Percentiles rank a stretch among this genome's conserved stretches.
These are phyloP conservation scores for Cymbopogon citratus DNA, from an alignment of 176 grass and related monocot genomes.

Conservation along the genomic window DNA sequence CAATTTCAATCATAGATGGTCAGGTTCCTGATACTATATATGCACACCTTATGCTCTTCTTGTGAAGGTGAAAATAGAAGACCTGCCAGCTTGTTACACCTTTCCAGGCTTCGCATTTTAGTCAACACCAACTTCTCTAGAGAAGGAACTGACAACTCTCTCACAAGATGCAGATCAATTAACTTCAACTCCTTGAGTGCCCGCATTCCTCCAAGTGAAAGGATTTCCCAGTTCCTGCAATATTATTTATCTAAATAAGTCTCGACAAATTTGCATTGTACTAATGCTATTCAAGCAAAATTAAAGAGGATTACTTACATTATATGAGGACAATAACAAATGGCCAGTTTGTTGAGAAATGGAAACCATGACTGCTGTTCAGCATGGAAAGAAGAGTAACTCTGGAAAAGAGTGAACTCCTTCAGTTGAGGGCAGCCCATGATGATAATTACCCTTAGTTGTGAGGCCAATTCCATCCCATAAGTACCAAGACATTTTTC, in stretches of 20 bases:
- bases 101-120: background rate
- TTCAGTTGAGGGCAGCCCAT: constrained; percentile 4
- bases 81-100: background rate
- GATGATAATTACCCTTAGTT: too few species aligned
- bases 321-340: background rate
- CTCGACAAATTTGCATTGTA: background rate
- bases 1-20: background rate
- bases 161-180: background rate
- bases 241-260: background rate
- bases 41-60: background rate
- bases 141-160: background rate
- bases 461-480: too few species aligned
- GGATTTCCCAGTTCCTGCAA: background rate
- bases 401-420: background rate
- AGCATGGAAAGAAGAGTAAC: too few species aligned
- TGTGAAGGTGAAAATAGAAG: background rate
- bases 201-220: background rate
- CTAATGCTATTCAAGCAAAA: background rate
- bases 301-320: background rate
- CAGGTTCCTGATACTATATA: background rate
- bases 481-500: too few species aligned
- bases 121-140: background rate
- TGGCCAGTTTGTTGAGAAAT: background rate
- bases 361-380: too few species aligned
- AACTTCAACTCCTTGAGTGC: background rate